Conservation (phyloP, 768 basidiomycete species). For the Agaricus sinodeliciosus region DNA sequence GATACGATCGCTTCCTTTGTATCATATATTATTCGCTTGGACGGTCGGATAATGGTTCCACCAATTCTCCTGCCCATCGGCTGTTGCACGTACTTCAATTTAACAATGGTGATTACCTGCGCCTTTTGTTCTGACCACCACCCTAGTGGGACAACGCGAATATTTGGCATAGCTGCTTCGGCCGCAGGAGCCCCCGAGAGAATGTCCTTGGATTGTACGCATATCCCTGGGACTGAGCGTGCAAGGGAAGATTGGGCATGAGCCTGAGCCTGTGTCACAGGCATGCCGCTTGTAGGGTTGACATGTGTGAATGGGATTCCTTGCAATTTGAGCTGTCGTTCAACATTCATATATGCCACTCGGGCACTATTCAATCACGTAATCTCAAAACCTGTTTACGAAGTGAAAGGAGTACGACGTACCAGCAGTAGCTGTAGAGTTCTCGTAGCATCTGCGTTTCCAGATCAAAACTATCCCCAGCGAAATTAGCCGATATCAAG, state of each 20-base stretch:
- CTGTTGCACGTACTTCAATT: conserved; percentile 85
- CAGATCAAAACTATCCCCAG: conserved; percentile 51
- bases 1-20: conserved; percentile 84
- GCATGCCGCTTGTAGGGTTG: conserved; percentile 42
- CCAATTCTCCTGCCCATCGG: conserved; percentile 68
- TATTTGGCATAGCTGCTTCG: conserved; percentile 90
- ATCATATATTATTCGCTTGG: conserved; percentile 86
- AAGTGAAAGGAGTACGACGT: conserved; percentile 9
- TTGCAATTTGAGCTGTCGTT: conserved; percentile 79
- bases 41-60: conserved; percentile 69
- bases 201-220: conserved; percentile 77
- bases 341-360: conserved; percentile 85
- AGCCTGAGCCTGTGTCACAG: conserved; percentile 38
- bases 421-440: conserved; percentile 88
- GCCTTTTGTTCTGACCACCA: conserved; percentile 88
- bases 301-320: conserved; percentile 75
- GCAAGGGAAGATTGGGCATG: conserved; percentile 68
- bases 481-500: background rate
- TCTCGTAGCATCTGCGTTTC: conserved; percentile 70
- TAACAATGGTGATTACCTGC: conserved; percentile 77
- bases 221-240: conserved; percentile 75
- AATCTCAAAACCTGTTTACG: background rate
- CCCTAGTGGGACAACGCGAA: conserved; percentile 79
- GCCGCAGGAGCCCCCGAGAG: conserved; percentile 79
- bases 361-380: conserved; percentile 52